A percentile compares a stretch with the other conserved stretches of the same genome.
These are phyloP conservation scores for Soucietia sequanensis DNA, from an alignment of 805 yeast species.

Conservation along the genomic window DNA sequence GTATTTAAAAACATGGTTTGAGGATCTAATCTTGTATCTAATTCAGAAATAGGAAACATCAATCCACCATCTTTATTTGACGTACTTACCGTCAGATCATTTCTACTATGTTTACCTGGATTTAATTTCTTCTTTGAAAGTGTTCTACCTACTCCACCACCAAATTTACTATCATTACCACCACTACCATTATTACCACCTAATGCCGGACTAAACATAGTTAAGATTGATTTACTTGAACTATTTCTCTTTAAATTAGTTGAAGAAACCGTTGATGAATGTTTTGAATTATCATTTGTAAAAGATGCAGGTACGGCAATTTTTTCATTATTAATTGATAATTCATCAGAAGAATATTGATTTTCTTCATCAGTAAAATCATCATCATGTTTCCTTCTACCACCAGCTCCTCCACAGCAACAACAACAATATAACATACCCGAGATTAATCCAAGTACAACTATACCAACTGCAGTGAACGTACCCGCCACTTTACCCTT, in stretches of 20 bases:
- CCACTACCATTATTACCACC: slow-evolving; percentile 8
- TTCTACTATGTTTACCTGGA: slow-evolving; percentile 12
- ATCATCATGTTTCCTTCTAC: slow-evolving; percentile 17
- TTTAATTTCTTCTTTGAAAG: slow-evolving; percentile 29
- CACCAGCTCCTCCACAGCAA: slow-evolving; percentile 16
- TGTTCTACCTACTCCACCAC: slow-evolving; percentile 26
- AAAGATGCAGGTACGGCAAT: slow-evolving; percentile 8
- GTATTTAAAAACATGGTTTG: slow-evolving; percentile 24
- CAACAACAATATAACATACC: slow-evolving; percentile 43
- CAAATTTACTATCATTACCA: no score
- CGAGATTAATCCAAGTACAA: slow-evolving; percentile 44
- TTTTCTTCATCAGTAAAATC: slow-evolving; percentile 39
- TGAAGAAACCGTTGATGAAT: slow-evolving; percentile 7
- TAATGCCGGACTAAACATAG: slow-evolving; percentile 17
- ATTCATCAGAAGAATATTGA: slow-evolving; percentile 34
- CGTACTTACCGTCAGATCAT: slow-evolving; percentile 10
- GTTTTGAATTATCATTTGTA: slow-evolving; percentile 8
- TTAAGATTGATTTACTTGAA: slow-evolving; percentile 34
- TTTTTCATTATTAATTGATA: slow-evolving; percentile 20
- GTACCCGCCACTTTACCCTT: slow-evolving; percentile 85
- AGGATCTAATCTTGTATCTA: slow-evolving; percentile 25
- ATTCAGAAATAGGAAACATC: slow-evolving; percentile 36
- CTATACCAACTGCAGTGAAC: slow-evolving; percentile 75
- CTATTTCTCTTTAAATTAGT: slow-evolving; percentile 27
- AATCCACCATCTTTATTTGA: slow-evolving; percentile 11